These are phyloP conservation scores for Plasmodium ovale DNA, from an alignment of 169 alveolate genomes.

Conservation along the genomic window DNA sequence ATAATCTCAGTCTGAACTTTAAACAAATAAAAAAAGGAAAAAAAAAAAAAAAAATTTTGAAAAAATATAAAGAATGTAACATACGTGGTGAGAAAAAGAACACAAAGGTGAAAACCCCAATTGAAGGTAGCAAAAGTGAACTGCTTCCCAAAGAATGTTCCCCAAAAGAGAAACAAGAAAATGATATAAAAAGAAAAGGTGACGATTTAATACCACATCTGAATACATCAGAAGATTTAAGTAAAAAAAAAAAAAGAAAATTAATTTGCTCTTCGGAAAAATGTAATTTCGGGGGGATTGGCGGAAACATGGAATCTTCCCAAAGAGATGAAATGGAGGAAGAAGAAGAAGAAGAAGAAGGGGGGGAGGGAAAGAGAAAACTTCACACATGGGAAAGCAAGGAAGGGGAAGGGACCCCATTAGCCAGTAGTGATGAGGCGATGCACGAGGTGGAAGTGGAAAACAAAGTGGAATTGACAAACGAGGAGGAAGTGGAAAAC, in stretches of 20 bases:
- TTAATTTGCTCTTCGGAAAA: neutral
- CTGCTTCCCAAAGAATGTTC: neutral
- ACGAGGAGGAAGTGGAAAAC: no score
- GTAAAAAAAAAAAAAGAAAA: slow-evolving; percentile 2
- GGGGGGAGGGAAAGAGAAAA: neutral
- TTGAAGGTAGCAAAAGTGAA: neutral
- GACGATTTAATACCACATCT: neutral
- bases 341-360: neutral
- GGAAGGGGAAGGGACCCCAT: no score
- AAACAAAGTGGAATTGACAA: no score
- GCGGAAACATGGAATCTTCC: neutral
- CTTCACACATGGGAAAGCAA: no score
- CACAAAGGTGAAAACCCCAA: neutral
- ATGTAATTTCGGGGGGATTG: neutral
- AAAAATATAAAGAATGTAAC: neutral
- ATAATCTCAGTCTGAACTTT: slow-evolving; percentile 32
- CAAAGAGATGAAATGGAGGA: neutral
- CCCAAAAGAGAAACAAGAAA: neutral
- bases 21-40: neutral
- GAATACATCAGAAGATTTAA: neutral
- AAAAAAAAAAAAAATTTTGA: slow-evolving; percentile 5
- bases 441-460: no score
- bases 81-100: neutral
- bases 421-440: no score
- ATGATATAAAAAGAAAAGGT: neutral